Percentiles rank a stretch among this genome's conserved stretches.
phyloP scores from a whole-genome alignment of 2,329 filamentous ascomycete genomes.

The Zopfia rhizophila region DNA sequence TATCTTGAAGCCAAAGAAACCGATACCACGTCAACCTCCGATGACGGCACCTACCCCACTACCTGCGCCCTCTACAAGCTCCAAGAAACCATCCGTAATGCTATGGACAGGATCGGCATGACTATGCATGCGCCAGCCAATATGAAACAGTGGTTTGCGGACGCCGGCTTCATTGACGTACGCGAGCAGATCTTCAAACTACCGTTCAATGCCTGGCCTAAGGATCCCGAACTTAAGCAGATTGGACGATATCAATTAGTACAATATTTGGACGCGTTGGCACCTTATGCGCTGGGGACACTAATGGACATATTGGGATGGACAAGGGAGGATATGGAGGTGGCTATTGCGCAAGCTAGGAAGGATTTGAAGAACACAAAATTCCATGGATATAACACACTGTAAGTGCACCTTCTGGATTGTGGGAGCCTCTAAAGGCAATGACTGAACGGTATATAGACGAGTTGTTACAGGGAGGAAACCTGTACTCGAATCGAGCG shows the following conservation, averaged over 20 bases:
- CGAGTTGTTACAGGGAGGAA: too few species aligned
- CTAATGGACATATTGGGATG: neutral
- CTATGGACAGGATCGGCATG: too few species aligned
- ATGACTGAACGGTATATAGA: too few species aligned
- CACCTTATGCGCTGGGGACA: neutral
- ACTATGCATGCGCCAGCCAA: too few species aligned
- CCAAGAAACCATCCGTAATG: too few species aligned
- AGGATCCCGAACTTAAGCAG: conserved; percentile 49
- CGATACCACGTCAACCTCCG: too few species aligned
- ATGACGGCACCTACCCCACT: too few species aligned
- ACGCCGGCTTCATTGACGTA: conserved; percentile 64
- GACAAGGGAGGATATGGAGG: neutral
- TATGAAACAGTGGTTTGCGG: conserved; percentile 59
- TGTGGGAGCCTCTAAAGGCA: too few species aligned
- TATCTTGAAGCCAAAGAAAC: too few species aligned
- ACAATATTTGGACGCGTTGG: neutral
- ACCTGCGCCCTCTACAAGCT: too few species aligned
- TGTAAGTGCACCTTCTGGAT: too few species aligned
- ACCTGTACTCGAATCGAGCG: too few species aligned
- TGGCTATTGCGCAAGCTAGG: neutral
- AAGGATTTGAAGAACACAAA: neutral
- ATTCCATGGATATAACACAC: neutral
- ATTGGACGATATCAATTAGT: conserved; percentile 45
- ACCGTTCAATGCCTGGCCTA: conserved; percentile 57
- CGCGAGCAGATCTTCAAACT: conserved; percentile 60